These are phyloP conservation scores for Nemania bipapillata DNA, from an alignment of 2,329 filamentous ascomycete species.

Conservation along the genomic window DNA sequence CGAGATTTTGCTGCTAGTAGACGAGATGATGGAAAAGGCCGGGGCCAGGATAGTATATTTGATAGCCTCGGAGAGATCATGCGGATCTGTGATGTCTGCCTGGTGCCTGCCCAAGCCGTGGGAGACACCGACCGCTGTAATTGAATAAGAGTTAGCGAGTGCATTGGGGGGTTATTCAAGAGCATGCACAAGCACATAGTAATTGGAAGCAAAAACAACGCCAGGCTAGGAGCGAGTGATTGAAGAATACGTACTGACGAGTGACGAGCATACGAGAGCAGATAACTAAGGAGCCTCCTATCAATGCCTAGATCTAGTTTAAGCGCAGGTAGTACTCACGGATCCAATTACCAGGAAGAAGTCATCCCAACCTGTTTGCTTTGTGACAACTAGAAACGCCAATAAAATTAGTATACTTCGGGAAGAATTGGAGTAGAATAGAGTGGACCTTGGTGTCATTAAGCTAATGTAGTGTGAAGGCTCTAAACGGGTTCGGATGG, in stretches of 20 bases:
- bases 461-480: not conserved
- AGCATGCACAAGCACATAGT: not conserved
- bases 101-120: conserved; percentile 21
- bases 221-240: not conserved
- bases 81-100: conserved; percentile 13
- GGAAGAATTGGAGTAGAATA: not conserved
- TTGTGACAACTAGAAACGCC: conserved; percentile 15
- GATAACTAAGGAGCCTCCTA: not conserved
- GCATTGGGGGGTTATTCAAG: not conserved
- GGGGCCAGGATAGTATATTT: conserved; percentile 30
- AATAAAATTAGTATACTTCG: conserved; percentile 9
- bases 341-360: conserved; percentile 28
- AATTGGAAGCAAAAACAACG: not conserved
- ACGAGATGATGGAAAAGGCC: conserved; percentile 16
- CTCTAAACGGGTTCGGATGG: not conserved
- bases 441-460: not conserved
- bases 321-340: conserved; percentile 7
- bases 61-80: conserved; percentile 17
- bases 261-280: conserved; percentile 22
- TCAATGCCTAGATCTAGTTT: not conserved
- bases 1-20: conserved; percentile 27
- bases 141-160: not conserved
- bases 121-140: conserved; percentile 8
- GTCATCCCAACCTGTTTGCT: conserved; percentile 34
- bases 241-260: conserved; percentile 12